Conservation (phyloP, 345 rosid genomes). For the Populus nigra region DNA sequence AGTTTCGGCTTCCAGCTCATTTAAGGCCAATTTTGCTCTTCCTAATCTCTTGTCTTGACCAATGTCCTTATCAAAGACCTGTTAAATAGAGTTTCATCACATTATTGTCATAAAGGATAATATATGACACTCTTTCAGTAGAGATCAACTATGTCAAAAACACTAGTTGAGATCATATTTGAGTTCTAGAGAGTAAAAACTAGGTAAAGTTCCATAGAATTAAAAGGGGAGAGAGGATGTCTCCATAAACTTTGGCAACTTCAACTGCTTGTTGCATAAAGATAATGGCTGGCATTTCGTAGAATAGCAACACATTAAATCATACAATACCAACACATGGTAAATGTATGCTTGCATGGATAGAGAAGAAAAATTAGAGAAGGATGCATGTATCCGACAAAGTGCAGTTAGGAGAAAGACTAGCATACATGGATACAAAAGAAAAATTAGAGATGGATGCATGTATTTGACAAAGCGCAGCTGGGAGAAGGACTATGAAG, state of each 20-base stretch:
- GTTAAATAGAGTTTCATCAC: conserved; percentile 22
- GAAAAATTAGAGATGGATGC: background rate
- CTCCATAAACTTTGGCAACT: background rate
- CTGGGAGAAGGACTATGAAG: background rate
- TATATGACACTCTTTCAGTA: too few species aligned
- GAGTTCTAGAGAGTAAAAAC: too few species aligned
- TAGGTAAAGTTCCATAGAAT: background rate
- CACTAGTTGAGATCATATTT: too few species aligned
- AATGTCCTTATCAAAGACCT: conserved; percentile 90
- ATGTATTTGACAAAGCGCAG: background rate
- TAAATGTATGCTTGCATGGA: background rate
- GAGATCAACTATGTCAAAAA: too few species aligned
- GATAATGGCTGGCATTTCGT: background rate
- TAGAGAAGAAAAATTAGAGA: background rate
- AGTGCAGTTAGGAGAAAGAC: background rate
- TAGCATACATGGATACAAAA: background rate
- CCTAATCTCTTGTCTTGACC: conserved; percentile 95
- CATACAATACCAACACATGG: background rate
- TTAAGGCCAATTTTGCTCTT: conserved; percentile 62
- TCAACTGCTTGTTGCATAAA: background rate
- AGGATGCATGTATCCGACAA: background rate
- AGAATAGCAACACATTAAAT: background rate
- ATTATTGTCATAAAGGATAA: background rate
- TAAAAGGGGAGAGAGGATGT: background rate
- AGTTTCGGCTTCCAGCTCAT: conserved; percentile 52